Evolutionary conservation across 2,329 filamentous ascomycete species (phyloP), one percentile per base, ranked within the genome.

Genomic region (Fusarium sp.): DNA sequence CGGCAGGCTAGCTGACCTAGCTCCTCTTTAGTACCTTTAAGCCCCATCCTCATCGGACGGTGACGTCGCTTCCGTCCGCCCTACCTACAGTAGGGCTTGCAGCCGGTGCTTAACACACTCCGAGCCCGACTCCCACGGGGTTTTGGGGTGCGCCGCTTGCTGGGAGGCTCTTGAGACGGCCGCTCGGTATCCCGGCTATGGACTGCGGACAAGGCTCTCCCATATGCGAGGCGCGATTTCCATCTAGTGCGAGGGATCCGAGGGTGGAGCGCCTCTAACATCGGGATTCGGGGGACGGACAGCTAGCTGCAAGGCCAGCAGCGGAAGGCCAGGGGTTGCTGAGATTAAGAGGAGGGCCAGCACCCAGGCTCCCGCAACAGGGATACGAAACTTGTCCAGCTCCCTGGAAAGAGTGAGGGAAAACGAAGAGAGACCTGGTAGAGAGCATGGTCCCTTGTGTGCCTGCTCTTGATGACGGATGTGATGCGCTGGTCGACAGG

Each of bases 321-420:
- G 59, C 59, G 64, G 62, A 72, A 69, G 52, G 37, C 64, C 70
- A 74, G 70, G 76, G 64, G 65, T 69, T 52, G 65, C 25, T 68
- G 73, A 78, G 66, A 78, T 78, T 78, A 57, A 50, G 63, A 64
- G 68, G 72, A 74, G 76, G 67, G 70, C 70, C 27, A 52, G 63
- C 63, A 65, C 60, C 64, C 63, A 68, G 65, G 66, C 73, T 76
- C 54, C 64, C 50, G 57, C 43, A 22, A 63, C 75, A 78, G 65
- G 76, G 76, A 63, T 76, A 27, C 67, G 71, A 74, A 78, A 78
- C 76, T 59, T 57, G 57, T 59, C 58, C 69, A 65, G 64, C 62
- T 38, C 47, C 37, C 66, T 71, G 54, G 63, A 64, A 47, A 60
- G 50, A 54, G 25, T 30, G 47, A 52, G 27, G 30, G 47, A 52